Evolutionary conservation across 257 asterid genomes (phyloP).

Genomic region (Petunia secreta): DNA sequence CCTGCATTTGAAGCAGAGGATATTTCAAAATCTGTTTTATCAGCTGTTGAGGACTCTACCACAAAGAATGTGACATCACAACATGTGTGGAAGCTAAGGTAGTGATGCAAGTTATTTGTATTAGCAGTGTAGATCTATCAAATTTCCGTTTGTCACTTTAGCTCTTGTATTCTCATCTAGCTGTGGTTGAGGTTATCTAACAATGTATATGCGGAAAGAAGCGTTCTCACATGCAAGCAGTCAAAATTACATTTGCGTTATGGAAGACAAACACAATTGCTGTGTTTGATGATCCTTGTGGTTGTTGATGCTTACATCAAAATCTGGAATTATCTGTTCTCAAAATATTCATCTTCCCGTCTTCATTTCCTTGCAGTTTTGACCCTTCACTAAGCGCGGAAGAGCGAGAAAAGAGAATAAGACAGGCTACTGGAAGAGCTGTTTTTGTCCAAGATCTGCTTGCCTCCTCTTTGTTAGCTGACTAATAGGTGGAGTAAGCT

Average conservation of each 20-base stretch:
- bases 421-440: constrained; percentile 71
- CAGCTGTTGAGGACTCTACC: constrained; percentile 60
- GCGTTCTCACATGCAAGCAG: not conserved
- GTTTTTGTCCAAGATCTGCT: constrained; percentile 75
- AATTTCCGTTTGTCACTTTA: not conserved
- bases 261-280: not conserved
- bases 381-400: constrained; percentile 69
- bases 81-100: constrained; percentile 79
- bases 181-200: not conserved
- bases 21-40: constrained; percentile 65
- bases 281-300: not conserved
- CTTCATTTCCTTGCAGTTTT: constrained; percentile 49
- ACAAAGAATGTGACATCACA: constrained; percentile 43
- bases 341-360: not conserved
- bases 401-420: constrained; percentile 70
- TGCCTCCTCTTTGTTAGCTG: constrained; percentile 60
- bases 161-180: constrained; percentile 3
- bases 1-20: constrained; percentile 71
- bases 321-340: not conserved
- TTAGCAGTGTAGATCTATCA: not conserved
- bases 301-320: not conserved
- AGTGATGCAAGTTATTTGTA: constrained; percentile 20
- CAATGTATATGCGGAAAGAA: not conserved
- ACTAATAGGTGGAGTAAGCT: constrained; percentile 44
- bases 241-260: not conserved